Conservation (phyloP, 257 asterid genomes). For the Nicotiana paniculata region DNA sequence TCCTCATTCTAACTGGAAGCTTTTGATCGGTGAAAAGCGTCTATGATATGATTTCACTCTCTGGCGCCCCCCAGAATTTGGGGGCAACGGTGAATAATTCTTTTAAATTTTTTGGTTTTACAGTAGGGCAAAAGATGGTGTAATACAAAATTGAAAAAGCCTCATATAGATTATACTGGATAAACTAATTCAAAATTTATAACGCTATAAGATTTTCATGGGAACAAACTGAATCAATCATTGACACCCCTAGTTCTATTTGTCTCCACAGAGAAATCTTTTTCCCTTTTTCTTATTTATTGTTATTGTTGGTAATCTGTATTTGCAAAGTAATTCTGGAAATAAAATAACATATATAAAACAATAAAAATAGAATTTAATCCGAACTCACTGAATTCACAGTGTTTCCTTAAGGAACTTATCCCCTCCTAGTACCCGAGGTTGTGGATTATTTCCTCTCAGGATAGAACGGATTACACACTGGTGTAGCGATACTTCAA, state of each 20-base stretch:
- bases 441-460: too few species aligned
- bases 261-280: neutral
- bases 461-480: too few species aligned
- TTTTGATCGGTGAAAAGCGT: constrained; percentile 48
- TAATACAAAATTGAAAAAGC: neutral
- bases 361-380: too few species aligned
- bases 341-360: too few species aligned
- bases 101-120: neutral
- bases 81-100: neutral
- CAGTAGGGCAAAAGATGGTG: neutral
- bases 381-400: too few species aligned
- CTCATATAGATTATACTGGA: neutral
- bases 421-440: too few species aligned
- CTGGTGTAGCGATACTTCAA: too few species aligned
- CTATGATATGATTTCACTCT: constrained; percentile 8
- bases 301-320: neutral
- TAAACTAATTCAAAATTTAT: neutral
- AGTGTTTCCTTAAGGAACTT: too few species aligned
- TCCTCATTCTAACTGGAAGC: constrained; percentile 54
- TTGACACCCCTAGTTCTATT: neutral
- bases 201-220: neutral
- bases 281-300: neutral
- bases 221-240: neutral
- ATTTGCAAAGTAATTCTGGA: too few species aligned
- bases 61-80: neutral